A percentile compares a stretch with the other conserved stretches of the same genome.
Conservation (phyloP, 1,284 basidiomycete genomes). For the Cystobasidium slooffiae region DNA sequence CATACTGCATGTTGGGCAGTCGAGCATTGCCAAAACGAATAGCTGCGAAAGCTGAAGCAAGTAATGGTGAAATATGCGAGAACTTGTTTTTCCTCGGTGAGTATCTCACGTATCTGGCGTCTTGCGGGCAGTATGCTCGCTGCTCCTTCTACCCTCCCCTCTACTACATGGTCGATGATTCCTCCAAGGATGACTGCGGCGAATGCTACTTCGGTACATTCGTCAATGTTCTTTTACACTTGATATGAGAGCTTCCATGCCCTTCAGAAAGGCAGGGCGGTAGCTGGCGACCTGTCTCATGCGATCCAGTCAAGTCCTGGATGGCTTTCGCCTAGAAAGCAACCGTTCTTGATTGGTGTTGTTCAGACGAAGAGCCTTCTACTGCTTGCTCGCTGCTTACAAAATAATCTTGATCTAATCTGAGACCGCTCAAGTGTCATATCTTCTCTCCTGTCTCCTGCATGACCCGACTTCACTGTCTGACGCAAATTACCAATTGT, state of each 20-base stretch:
- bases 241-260: slow-evolving; percentile 33
- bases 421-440: slow-evolving; percentile 21
- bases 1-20: slow-evolving; percentile 88
- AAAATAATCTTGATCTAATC: slow-evolving; percentile 46
- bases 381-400: slow-evolving; percentile 37
- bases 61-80: slow-evolving; percentile 74
- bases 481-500: not conserved
- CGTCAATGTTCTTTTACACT: slow-evolving; percentile 23
- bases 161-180: slow-evolving; percentile 13
- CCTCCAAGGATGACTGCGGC: slow-evolving; percentile 14
- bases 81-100: slow-evolving; percentile 83
- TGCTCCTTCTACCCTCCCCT: not conserved
- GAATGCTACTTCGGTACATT: not conserved
- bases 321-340: not conserved
- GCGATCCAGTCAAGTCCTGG: not conserved
- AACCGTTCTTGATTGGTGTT: slow-evolving; percentile 13
- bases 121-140: too few species aligned
- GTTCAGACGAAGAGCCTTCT: not conserved
- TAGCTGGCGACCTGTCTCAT: too few species aligned
- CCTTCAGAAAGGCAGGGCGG: slow-evolving; percentile 23
- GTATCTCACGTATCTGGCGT: slow-evolving; percentile 53
- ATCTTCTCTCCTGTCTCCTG: not conserved
- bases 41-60: slow-evolving; percentile 72
- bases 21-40: slow-evolving; percentile 72
- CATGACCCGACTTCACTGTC: not conserved